A percentile compares a stretch with the other conserved stretches of the same genome.
Conservation (phyloP, 345 rosid species). For the Rhodamnia argentea region DNA sequence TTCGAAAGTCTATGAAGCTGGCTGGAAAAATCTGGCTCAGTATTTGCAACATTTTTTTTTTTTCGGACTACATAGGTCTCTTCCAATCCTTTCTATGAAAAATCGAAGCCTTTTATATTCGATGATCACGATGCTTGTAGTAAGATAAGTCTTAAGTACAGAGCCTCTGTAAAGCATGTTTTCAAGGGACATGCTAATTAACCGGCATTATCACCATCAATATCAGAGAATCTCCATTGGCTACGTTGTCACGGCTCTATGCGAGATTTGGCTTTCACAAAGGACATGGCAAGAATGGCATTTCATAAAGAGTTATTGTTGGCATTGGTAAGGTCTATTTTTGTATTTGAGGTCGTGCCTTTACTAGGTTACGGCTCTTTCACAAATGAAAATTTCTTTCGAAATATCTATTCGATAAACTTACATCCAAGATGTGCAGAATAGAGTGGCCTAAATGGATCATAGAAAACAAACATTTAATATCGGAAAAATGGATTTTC, state of each 20-base stretch:
- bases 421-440: neutral
- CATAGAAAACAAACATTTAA: neutral
- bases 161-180: neutral
- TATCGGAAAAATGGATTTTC: neutral
- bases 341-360: neutral
- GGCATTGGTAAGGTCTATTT: slow-evolving; percentile 25
- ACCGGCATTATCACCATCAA: neutral
- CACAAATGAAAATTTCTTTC: neutral
- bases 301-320: slow-evolving; percentile 15
- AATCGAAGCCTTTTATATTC: neutral
- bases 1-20: neutral
- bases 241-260: slow-evolving; percentile 26
- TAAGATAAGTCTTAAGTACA: neutral
- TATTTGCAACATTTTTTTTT: neutral
- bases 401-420: neutral
- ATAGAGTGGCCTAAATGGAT: neutral
- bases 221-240: slow-evolving; percentile 41
- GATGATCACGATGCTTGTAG: neutral
- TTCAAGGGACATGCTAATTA: neutral
- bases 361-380: neutral
- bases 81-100: neutral
- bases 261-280: slow-evolving; percentile 37
- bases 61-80: neutral
- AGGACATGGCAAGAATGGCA: slow-evolving; percentile 4
- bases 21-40: neutral